Base-by-base conservation (phyloP, 306 rosid genomes). In the Lupinus albus region DNA sequence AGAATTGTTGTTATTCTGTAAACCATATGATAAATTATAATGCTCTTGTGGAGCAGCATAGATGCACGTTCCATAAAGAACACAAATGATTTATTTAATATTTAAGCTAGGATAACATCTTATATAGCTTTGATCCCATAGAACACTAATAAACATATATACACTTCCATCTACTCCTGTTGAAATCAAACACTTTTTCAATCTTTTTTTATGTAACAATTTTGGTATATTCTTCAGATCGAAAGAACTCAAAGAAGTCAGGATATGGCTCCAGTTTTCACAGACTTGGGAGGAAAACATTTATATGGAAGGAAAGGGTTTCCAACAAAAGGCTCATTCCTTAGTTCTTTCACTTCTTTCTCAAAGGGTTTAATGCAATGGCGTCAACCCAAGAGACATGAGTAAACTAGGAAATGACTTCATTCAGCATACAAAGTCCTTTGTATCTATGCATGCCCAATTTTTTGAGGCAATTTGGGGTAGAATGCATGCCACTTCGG, bases 201-300 rank as follows among this genome's bases (percentile, higher is more conserved):
- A 25, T 25, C 28, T 4, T 25, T 25, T 25, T 25, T 25, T 14
- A 3, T 54, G 1, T 1, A 46, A 66, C 39, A 35, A 38, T 33
- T 46, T 17, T 28, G 20, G 36, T 65, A 7, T 58, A 64, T 72
- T 71, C 61, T 80, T 82, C 88, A 94, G 99, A 94, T 94, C n/a
- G 97, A 91, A 64, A 80, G 96, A 61, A 18, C 63, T 71, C 62
- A 30, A 78, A 78, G 81, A 86, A 90, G 84, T 82, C 76, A 79
- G 49, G 96, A 86, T 45, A 79, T 67, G 78, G 84, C 80, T 81
- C 97, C 99, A 11, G 78, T 72, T 46, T 85, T 79, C 77, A 88
- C 99, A 2, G 97, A 94, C 76, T 82, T 94, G 85, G 95, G 84
- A 75, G 94, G 97, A 57, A 94, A 94, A 72, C 87, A 81, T 80